Conservation (phyloP, 345 rosid genomes). For the Geranium brycei region DNA sequence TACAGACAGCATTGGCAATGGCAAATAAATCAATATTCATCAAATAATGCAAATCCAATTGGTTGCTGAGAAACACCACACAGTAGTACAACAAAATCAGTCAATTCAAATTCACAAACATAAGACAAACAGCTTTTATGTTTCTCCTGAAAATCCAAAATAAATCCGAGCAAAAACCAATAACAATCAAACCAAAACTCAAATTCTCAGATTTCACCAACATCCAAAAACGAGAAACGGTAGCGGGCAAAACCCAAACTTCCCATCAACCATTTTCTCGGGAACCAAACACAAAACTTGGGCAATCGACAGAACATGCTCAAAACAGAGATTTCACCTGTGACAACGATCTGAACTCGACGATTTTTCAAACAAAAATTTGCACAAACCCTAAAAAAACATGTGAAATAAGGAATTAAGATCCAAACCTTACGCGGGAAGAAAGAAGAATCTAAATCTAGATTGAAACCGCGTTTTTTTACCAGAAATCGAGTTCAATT, state of each 20-base stretch:
- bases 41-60: neutral
- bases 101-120: too few species aligned
- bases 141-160: neutral
- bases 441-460: neutral
- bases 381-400: neutral
- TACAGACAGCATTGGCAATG: neutral
- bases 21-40: neutral
- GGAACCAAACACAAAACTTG: conserved; percentile 3
- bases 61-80: too few species aligned
- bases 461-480: neutral
- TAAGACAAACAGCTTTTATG: too few species aligned
- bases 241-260: neutral
- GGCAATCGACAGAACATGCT: neutral
- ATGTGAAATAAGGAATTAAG: too few species aligned
- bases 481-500: neutral
- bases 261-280: neutral
- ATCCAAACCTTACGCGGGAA: neutral
- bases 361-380: neutral
- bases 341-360: neutral
- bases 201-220: neutral
- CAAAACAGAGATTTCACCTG: neutral
- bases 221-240: too few species aligned
- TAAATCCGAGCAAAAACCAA: neutral
- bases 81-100: too few species aligned
- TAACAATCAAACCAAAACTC: neutral